Base-by-base conservation (phyloP, 257 asterid genomes). In the Striga asiatica region DNA sequence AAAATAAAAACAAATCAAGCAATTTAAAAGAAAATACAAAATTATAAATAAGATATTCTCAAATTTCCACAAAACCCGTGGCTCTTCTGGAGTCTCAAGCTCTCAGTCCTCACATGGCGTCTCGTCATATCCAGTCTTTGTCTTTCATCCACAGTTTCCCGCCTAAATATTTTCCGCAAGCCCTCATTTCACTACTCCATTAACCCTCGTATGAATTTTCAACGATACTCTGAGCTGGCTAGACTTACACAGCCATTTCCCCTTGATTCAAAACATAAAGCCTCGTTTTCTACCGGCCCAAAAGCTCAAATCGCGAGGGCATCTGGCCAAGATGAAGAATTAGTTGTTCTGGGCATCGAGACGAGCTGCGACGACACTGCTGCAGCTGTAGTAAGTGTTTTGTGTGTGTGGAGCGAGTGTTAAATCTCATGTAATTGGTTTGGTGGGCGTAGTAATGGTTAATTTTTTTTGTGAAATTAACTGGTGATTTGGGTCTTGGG, bases 321-420 rank as follows among this genome's bases (percentile, higher is more conserved):
- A 23, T 39, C 55, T 41, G 50, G 14, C 29, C 63, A 74, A 32
- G 76, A 67, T 24, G 88, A 79, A 50, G 76, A 69, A 50, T 71
- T 91, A 54, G 62, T 80, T 58, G 71, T 91, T 68, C 74, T 87
- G 69, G 98, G 98, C 1, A 91, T 91, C 34, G 98, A 91, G 66
- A 91, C 98, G 34, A 87, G 98, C 67, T 91, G 96, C 6, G 98
- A 91, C 64, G 95, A 91, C 66, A 91, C 98, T 13, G 98, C 97
- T 8, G 98, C 97, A 37, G 97, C 97, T 17, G 81, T 91, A 55
- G 98, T 91, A 75, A 74, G 95, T 70, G 28, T 29, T 54, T 39
- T 10, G 32, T 50, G 56, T 25, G 13, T 14, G 25, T 8, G 46
- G 27, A 0, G 21, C 25, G 14, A 13, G 1, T 43, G 41, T 43